A percentile compares a stretch with the other conserved stretches of the same genome.
These are phyloP conservation scores for Cenchrus purpureus DNA, from an alignment of 176 grass and related monocot genomes.

Conservation along the genomic window DNA sequence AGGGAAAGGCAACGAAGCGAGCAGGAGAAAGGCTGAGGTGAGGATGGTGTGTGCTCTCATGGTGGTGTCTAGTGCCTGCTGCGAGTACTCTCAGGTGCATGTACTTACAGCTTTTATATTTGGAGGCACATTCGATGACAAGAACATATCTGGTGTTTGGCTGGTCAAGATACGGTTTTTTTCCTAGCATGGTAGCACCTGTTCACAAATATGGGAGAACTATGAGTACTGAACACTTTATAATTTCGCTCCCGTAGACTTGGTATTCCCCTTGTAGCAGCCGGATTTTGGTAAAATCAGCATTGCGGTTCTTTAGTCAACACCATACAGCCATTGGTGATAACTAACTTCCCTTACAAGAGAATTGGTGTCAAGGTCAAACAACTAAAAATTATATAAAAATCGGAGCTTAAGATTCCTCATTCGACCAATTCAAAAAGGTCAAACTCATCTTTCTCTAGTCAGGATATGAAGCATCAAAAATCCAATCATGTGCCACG, in stretches of 20 bases:
- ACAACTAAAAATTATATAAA: not conserved
- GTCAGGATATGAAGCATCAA: not conserved
- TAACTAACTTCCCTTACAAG: not conserved
- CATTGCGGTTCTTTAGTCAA: not conserved
- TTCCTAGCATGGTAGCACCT: too few relatives aligned
- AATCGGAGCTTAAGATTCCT: not conserved
- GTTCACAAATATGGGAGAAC: not conserved
- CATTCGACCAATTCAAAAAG: too few relatives aligned
- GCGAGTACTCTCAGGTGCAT: too few relatives aligned
- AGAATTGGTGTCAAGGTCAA: constrained; percentile 14
- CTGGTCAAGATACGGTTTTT: constrained; percentile 10
- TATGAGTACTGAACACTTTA: not conserved
- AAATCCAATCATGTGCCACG: not conserved
- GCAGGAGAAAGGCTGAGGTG: too few relatives aligned
- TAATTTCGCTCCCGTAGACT: not conserved
- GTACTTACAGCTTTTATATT: too few relatives aligned
- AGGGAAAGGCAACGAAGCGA: too few relatives aligned
- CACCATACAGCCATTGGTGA: not conserved
- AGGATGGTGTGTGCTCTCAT: too few relatives aligned
- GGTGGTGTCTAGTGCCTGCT: too few relatives aligned
- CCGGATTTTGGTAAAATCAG: not conserved
- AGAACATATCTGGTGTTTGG: too few relatives aligned
- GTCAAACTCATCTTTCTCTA: not conserved
- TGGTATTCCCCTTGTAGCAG: not conserved
- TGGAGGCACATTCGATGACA: too few relatives aligned